Evolutionary conservation across 140 eudicot genomes (phyloP), one percentile per base, ranked within the genome.

Genomic region (Stevia rebaudiana): DNA sequence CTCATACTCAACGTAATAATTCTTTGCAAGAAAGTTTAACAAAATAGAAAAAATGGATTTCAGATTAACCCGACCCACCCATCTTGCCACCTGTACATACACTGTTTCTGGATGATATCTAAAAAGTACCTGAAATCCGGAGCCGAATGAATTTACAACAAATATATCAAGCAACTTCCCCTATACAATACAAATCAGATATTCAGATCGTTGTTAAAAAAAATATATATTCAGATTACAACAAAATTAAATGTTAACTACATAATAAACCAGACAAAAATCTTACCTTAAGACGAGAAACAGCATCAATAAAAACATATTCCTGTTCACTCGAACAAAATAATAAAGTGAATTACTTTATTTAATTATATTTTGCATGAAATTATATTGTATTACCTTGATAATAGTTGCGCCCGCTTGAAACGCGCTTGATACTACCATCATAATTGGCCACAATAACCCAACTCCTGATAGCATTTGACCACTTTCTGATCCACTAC

Each of bases 81-180:
- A 52, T 52, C 33, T 52, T 15, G 46, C 59, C 35, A 23, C 17
- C 35, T 23, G 16, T 13, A 52, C 65, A 16, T 31, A 11, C 19
- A 43, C 51, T 11, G 13, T 15, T 18, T 17, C 58, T 63, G 18
- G 6, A 42, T 35, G 13, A 18, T 39, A 67, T 44, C 55, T 54
- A 43, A 16, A 24, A 67, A 49, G 49, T 81, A 91, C 97, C 94
- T 90, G 97, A 77, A 82, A 90, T 54, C 83, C 97, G 44, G 97
- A 86, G 54, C 97, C 97, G 57, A 80, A 86, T 13, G 97, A 90
- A 83, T 90, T 90, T 53, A 90, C 97, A 15, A 90, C 94, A 78
- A 90, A 90, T 73, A 90, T 86, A 68, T 90, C 95, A 25, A 90
- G 95, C 80, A 85, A 65, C 78, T 82, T 90, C 42, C 88, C 97